A percentile compares a stretch with the other conserved stretches of the same genome.
Conservation (phyloP, 1,139 yeast genomes). For the Scheffersomyces titani region DNA sequence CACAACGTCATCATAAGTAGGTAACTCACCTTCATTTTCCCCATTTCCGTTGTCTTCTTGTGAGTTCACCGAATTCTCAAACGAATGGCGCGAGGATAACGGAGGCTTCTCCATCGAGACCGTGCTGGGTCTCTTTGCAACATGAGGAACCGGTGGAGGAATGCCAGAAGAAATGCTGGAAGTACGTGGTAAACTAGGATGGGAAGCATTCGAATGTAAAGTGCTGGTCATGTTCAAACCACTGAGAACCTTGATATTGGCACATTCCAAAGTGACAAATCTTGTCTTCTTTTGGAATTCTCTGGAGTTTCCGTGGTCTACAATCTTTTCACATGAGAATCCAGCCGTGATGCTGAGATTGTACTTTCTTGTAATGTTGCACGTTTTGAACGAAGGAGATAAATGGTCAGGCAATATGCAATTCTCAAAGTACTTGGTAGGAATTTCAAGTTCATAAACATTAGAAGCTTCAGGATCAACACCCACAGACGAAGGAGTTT, state of each 20-base stretch:
- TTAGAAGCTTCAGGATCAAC: conserved; percentile 9
- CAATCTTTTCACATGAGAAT: conserved; percentile 34
- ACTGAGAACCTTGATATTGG: conserved; percentile 42
- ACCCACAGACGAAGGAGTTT: conserved; percentile 18
- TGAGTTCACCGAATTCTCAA: not conserved
- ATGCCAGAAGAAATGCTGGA: not conserved
- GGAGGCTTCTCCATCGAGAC: not conserved
- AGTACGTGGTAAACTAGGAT: conserved; percentile 3
- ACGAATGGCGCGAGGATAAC: not conserved
- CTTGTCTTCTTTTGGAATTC: conserved; percentile 23
- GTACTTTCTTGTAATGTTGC: conserved; percentile 57
- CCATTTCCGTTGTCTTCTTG: not conserved
- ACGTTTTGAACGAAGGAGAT: conserved; percentile 58
- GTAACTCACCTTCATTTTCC: conserved; percentile 3
- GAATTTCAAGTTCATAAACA: conserved; percentile 50
- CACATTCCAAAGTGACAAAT: conserved; percentile 34
- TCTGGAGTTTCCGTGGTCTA: conserved; percentile 18
- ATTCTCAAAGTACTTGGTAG: conserved; percentile 37
- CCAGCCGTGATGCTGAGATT: conserved; percentile 45
- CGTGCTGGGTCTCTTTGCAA: not conserved
- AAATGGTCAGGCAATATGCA: conserved; percentile 51
- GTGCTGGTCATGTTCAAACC: conserved; percentile 34
- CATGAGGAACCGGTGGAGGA: not conserved
- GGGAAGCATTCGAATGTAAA: conserved; percentile 7
- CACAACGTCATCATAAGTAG: conserved; percentile 13